Conservation (phyloP, 148 eudicot species). For the Arctostaphylos glauca region DNA sequence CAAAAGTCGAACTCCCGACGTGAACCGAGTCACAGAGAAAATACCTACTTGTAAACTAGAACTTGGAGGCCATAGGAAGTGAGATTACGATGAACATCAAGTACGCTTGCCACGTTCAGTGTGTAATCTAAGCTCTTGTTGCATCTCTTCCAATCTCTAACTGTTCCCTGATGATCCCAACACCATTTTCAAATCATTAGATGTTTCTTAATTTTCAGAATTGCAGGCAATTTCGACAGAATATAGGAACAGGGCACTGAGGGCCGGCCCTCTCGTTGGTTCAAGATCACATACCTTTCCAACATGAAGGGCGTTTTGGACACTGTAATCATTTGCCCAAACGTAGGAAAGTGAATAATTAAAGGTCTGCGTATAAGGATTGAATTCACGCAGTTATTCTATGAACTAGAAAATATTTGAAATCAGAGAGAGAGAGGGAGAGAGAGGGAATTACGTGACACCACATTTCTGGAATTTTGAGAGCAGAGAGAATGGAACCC, state of each 20-base stretch:
- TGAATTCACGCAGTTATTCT: neutral
- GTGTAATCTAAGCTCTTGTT: conserved; percentile 6
- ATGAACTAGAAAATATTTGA: neutral
- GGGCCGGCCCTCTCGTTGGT: neutral
- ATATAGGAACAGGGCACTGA: too few species aligned
- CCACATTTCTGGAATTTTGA: conserved; percentile 11
- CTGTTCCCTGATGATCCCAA: conserved; percentile 4
- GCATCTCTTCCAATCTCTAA: conserved; percentile 10
- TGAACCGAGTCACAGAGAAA: too few species aligned
- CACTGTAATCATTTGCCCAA: conserved; percentile 13
- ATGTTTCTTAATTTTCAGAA: neutral
- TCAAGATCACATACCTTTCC: conserved; percentile 4
- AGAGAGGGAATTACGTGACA: neutral
- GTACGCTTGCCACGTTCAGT: neutral
- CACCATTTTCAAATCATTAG: neutral
- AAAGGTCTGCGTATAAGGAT: conserved; percentile 6
- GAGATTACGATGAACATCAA: conserved; percentile 7
- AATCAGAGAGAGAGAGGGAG: neutral
- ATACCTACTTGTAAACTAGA: conserved; percentile 9
- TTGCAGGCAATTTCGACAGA: too few species aligned
- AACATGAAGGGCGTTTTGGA: conserved; percentile 11
- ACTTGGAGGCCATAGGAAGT: neutral
- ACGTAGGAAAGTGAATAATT: conserved; percentile 17
- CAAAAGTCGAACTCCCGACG: too few species aligned
- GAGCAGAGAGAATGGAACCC: conserved; percentile 7